Conservation (phyloP, 2,329 filamentous ascomycete species). For the Alternaria hordeiaustralica region DNA sequence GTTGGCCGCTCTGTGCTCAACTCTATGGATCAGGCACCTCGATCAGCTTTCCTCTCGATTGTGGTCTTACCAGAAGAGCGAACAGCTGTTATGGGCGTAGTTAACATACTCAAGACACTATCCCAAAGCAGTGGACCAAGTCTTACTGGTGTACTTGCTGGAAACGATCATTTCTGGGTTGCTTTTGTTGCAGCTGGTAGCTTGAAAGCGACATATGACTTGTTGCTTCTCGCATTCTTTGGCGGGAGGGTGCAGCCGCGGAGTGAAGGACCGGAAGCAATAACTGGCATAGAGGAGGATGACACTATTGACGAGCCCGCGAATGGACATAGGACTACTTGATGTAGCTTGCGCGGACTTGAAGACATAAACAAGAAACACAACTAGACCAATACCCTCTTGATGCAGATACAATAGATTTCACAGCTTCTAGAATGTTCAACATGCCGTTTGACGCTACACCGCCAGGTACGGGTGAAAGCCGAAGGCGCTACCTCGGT, state of each 20-base stretch:
- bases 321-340: background rate
- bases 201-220: constrained; percentile 46
- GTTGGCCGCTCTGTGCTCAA: constrained; percentile 40
- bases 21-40: constrained; percentile 50
- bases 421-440: background rate
- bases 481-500: constrained; percentile 9
- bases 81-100: constrained; percentile 50
- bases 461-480: background rate
- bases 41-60: constrained; percentile 44
- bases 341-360: background rate
- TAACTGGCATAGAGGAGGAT: background rate
- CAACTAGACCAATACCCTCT: background rate
- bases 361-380: background rate
- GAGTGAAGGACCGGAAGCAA: constrained; percentile 9
- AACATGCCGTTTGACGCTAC: background rate
- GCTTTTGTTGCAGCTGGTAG: constrained; percentile 49
- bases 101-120: constrained; percentile 48
- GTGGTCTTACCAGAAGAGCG: constrained; percentile 45
- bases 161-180: constrained; percentile 44
- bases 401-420: background rate
- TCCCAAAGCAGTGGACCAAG: constrained; percentile 44
- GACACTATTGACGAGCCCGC: background rate
- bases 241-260: constrained; percentile 31
- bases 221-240: constrained; percentile 45
- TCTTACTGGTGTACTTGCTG: constrained; percentile 47